Base-by-base conservation (phyloP, 2,329 filamentous ascomycete genomes). In the Kalaharituber pfeilii region DNA sequence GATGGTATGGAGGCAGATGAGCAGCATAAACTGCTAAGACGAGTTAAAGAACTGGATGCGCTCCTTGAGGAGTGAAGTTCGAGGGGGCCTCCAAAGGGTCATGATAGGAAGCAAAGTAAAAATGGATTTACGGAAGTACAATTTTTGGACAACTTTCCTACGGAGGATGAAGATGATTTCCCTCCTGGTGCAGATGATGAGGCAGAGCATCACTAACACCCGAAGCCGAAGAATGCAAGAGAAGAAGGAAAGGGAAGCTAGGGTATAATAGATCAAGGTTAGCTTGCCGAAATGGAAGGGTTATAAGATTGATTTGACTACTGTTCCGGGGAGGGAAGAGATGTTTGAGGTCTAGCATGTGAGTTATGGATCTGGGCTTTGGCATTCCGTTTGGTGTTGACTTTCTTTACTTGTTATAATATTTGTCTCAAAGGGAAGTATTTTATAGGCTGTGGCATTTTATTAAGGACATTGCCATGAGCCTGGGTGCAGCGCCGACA, bases 331-430 rank as follows among this genome's bases (percentile, higher is more conserved):
- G 11, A 54, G 53, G 42, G 55, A 58, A 15, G 44, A 50, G 15
- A 55, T 61, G 49, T 61, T 61, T 53, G 59, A 61, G 47, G 58
- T 59, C 8, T 60, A 55, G 50, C n/a, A n/a, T n/a, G n/a, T n/a
- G n/a, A n/a, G n/a, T n/a, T n/a, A n/a, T n/a, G n/a, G n/a, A n/a
- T n/a, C n/a, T n/a, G n/a, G n/a, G n/a, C n/a, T n/a, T n/a, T n/a
- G n/a, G n/a, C n/a, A n/a, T n/a, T n/a, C n/a, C n/a, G n/a, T n/a
- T n/a, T n/a, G n/a, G n/a, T n/a, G n/a, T n/a, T n/a, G n/a, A n/a
- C n/a, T n/a, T n/a, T n/a, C n/a, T n/a, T n/a, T n/a, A n/a, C n/a
- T n/a, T n/a, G n/a, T n/a, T n/a, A n/a, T n/a, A n/a, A n/a, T n/a
- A n/a, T n/a, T n/a, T n/a, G n/a, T n/a, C n/a, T n/a, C n/a, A n/a